Evolutionary conservation across 1,139 yeast species (phyloP), one percentile per base, ranked within the genome.

Genomic region (Chernovozyma aurita): DNA sequence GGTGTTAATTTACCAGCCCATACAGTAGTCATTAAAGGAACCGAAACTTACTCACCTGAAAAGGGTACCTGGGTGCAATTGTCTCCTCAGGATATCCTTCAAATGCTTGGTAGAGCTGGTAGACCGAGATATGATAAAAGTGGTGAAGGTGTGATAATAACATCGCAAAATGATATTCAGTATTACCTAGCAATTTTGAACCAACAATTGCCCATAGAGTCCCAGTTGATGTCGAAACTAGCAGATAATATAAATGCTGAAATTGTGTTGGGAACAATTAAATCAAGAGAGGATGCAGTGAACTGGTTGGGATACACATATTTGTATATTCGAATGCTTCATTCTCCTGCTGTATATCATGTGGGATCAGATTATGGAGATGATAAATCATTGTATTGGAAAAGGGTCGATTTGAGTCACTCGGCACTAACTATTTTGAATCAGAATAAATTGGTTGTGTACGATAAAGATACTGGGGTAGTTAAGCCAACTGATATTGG

Each of bases 1-100:
- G 98, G 98, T 70, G 97, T 92, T 27, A 92, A 92, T 54, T 70
- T 92, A 39, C 98, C 98, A 1, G 97, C 97, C 0, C 97, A 92
- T 49, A 87, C 97, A 0, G 98, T 92, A 21, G 81, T 92, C 21
- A 85, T 92, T 42, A 90, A 92, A 52, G 98, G 97, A 0, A 92
- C 98, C 0, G 95, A 88, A 50, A 81, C 92, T 0, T 94, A 92
- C 52, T 84, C 94, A 2, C 97, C 99, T 0, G 94, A 85, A 48
- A 76, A 76, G 44, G 96, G 97, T 35, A 63, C 76, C 1, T 90
- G 97, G 96, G 78, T 80, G 2, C 95, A 86, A 49, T 63, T 92
- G 11, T 83, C 95, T 0, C 95, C 97, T 0, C 97, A 90, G 52
- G 98, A 92, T 62, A 85, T 92, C 24, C 62, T 92, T 13, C 98